Conservation (phyloP, 768 basidiomycete genomes). For the Megacollybia marginata region DNA sequence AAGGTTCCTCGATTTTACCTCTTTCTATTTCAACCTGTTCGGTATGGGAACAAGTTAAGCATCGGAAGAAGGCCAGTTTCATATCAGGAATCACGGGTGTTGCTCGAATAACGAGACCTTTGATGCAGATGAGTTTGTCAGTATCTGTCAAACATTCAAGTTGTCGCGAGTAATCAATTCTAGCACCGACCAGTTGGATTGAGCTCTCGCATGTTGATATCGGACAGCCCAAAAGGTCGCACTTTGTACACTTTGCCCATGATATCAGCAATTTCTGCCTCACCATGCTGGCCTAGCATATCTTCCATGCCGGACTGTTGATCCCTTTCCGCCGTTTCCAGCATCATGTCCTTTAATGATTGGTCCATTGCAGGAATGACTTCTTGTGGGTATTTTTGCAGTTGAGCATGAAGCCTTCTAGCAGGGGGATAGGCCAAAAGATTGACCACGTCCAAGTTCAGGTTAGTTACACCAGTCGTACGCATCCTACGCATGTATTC, state of each 20-base stretch:
- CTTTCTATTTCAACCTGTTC: slow-evolving; percentile 95
- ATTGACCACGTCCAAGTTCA: slow-evolving; percentile 88
- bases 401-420: slow-evolving; percentile 76
- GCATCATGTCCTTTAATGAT: slow-evolving; percentile 86
- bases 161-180: not conserved
- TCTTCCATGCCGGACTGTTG: slow-evolving; percentile 61
- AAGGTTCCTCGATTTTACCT: slow-evolving; percentile 94
- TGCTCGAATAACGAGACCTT: slow-evolving; percentile 94
- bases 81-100: slow-evolving; percentile 99
- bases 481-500: slow-evolving; percentile 79
- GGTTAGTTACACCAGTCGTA: slow-evolving; percentile 83
- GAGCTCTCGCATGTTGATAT: slow-evolving; percentile 90
- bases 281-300: slow-evolving; percentile 70
- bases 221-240: slow-evolving; percentile 76
- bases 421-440: slow-evolving; percentile 79
- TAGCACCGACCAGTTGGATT: slow-evolving; percentile 74
- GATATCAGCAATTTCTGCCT: slow-evolving; percentile 85
- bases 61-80: slow-evolving; percentile 98
- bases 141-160: slow-evolving; percentile 57
- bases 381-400: slow-evolving; percentile 94
- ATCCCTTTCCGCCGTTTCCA: slow-evolving; percentile 80
- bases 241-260: slow-evolving; percentile 88
- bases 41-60: slow-evolving; percentile 93
- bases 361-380: slow-evolving; percentile 97
- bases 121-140: slow-evolving; percentile 94